Evolutionary conservation across 352 stramenopile genomes (phyloP), one percentile per base, ranked within the genome.

Genomic region (Phytophthora macrochlamydospora): DNA sequence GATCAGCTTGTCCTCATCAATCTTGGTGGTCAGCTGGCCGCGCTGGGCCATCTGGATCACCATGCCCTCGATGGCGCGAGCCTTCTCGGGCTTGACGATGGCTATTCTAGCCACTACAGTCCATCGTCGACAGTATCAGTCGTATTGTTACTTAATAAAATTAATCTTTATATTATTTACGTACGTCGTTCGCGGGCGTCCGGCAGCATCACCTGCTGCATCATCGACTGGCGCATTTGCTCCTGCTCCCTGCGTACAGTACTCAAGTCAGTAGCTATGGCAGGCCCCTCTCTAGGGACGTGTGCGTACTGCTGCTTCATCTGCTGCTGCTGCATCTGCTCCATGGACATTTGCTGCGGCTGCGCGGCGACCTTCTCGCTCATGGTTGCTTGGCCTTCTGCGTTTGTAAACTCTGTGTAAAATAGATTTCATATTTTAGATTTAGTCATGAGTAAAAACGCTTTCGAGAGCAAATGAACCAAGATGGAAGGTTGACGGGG

Each of bases 11-110:
- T 90, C 73, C 50, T 95, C 88, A 70, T 92, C 83, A 69, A 95
- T 93, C 64, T 93, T 92, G 65, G 81, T 65, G 7, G 81, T 59
- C 46, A 95, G 62, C 62, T 95, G 85, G 13, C 88, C 88, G n/a
- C 83, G 78, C 70, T 94, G 88, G 30, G 88, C 88, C 88, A 95
- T 94, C 71, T 94, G 79, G 37, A 94, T 84, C 38, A 95, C 76
- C 83, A 92, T 91, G 51, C 93, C 88, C 71, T 94, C 88, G 46
- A 95, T 90, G 28, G 82, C 85, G 12, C 84, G 83, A 24, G 88
- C 84, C 71, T 95, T 95, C 63, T 95, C 86, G 2, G 88, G 86
- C 80, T 95, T 95, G 9, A 95, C 88, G 55, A 95, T 95, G 43
- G 84, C 81, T 86, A 95, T 91, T 86, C 86, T 85, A 50, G 83